Conservation (phyloP, 345 rosid species). For the Gynandropsis gynandra region DNA sequence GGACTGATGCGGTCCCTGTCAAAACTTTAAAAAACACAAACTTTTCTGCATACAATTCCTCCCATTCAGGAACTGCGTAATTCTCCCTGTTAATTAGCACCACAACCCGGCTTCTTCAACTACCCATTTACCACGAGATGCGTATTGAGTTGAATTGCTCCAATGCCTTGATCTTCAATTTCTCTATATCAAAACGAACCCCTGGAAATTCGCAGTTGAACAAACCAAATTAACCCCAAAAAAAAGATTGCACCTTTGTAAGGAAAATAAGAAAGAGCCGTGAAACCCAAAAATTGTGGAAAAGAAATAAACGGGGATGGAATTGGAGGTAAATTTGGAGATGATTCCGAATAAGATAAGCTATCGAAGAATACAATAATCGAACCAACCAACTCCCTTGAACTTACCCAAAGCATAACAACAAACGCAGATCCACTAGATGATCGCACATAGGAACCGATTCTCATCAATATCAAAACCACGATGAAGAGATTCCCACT, state of each 20-base stretch:
- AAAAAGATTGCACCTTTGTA: conserved; percentile 14
- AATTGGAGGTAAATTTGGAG: conserved; percentile 7
- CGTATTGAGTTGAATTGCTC: too few species aligned
- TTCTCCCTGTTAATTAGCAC: too few species aligned
- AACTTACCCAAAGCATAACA: conserved; percentile 19
- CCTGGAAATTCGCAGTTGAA: conserved; percentile 20
- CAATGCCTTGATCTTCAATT: conserved; percentile 13
- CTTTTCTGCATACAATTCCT: too few species aligned
- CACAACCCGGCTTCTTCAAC: too few species aligned
- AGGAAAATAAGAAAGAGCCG: conserved; percentile 1
- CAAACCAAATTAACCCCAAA: conserved; percentile 13
- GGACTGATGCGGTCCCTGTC: too few species aligned
- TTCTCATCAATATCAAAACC: too few species aligned
- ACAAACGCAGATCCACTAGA: too few species aligned
- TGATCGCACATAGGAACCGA: too few species aligned
- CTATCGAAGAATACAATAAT: conserved; percentile 15
- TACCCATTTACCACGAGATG: too few species aligned
- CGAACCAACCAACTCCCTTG: conserved; percentile 16
- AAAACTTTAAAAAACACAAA: too few species aligned
- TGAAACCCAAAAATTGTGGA: conserved; percentile 12
- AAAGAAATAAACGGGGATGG: conserved; percentile 14
- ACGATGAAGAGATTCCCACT: conserved; percentile 27
- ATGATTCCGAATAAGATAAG: conserved; percentile 10
- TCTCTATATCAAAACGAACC: conserved; percentile 16
- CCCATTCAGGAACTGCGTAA: too few species aligned